Evolutionary conservation across 1,284 basidiomycete genomes (phyloP), one percentile per base, ranked within the genome.

Genomic region (Papiliotrema terrestris): DNA sequence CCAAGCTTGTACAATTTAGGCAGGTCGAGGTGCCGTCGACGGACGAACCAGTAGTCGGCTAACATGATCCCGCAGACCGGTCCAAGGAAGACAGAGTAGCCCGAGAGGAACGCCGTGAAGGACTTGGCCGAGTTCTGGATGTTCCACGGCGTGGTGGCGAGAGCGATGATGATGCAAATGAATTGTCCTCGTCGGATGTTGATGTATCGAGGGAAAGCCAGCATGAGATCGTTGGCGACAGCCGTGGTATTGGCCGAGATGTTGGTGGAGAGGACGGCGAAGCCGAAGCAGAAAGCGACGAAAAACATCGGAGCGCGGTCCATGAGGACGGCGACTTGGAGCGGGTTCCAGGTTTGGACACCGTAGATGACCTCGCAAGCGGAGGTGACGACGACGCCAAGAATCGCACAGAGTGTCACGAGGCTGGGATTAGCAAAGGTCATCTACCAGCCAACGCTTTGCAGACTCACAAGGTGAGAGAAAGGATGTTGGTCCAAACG

Each of bases 1-100:
- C 45, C 48, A 22, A 56, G 53, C 25, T 54, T 58, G 52, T 65
- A 69, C 8, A 79, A 66, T 49, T 72, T 63, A 5, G 68, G 62
- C 37, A 79, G 60, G 39, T 71, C 60, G 41, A 78, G 39, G 8
- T 57, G 49, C 15, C 71, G 71, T 15, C 66, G 60, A 13, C 75
- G 69, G 26, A 79, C 57, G 36, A 79, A 50, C 54, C 70, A 75
- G 67, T 78, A 79, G 63, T 79, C 77, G 37, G 67, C 60, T 38
- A 78, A 55, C 71, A 78, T 73, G 43, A 74, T 66, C 8, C 71
- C 48, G 38, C 17, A 26, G 25, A 43, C 55, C 23, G 22, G 26
- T 9, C 29, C 52, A 43, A 75, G 57, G 67, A 78, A 79, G 46
- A 66, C 69, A 44, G 62, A 52, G 43, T 48, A 36, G 41, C 52